Percentiles rank a stretch among this genome's conserved stretches.
Evolutionary conservation across 2,329 filamentous ascomycete species (phyloP).

Genomic region (Mariannaea elegans): DNA sequence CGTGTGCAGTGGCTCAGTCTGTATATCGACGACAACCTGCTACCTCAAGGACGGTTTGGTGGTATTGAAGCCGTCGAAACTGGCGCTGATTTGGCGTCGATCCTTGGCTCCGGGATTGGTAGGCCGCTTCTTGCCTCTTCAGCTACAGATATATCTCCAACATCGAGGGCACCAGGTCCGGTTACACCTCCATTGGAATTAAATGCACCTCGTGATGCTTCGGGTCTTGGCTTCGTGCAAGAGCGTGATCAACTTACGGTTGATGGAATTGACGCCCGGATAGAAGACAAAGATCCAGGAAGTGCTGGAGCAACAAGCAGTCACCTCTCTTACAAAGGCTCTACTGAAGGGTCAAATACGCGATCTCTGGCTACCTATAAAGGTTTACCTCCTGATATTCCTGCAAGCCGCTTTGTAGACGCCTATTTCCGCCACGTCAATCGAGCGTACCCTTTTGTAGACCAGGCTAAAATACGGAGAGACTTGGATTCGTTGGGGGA

Average conservation of each 20-base stretch:
- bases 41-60: slow-evolving; percentile 25
- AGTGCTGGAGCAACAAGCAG: slow-evolving; percentile 34
- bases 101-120: slow-evolving; percentile 18
- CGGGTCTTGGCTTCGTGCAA: slow-evolving; percentile 8
- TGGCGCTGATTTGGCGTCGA: slow-evolving; percentile 41
- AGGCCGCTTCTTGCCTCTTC: slow-evolving; percentile 2
- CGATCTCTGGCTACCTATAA: slow-evolving; percentile 29
- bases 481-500: slow-evolving; percentile 46
- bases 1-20: slow-evolving; percentile 52
- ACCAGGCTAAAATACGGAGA: slow-evolving; percentile 46
- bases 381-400: slow-evolving; percentile 34
- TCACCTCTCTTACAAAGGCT: slow-evolving; percentile 34
- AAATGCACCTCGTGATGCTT: slow-evolving; percentile 8
- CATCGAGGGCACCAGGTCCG: slow-evolving; percentile 21
- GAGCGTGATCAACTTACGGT: slow-evolving; percentile 20
- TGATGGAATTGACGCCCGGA: slow-evolving; percentile 19
- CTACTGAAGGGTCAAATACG: slow-evolving; percentile 29
- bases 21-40: slow-evolving; percentile 47
- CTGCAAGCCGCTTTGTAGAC: slow-evolving; percentile 49
- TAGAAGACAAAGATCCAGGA: slow-evolving; percentile 31
- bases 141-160: slow-evolving; percentile 23
- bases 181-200: slow-evolving; percentile 30
- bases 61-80: slow-evolving; percentile 50
- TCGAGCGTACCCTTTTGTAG: slow-evolving; percentile 55
- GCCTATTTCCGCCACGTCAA: slow-evolving; percentile 58